phyloP scores from a whole-genome alignment of 495 filamentous ascomycete genomes.

The Aspergillus nidulans region DNA sequence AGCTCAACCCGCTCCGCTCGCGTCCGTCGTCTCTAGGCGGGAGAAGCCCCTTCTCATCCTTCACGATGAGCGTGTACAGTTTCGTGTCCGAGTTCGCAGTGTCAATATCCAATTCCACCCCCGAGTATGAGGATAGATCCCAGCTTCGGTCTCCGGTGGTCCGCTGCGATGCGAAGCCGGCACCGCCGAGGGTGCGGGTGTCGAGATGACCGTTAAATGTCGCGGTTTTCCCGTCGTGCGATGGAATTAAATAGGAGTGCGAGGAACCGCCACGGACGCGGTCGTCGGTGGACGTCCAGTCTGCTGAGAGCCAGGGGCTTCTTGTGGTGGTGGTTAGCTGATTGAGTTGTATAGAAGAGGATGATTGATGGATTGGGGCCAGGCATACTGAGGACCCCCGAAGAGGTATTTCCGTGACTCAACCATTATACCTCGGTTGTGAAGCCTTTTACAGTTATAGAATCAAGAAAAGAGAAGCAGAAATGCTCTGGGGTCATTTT shows the following conservation, averaged over 20 bases:
- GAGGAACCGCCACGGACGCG: constrained; percentile 67
- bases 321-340: not conserved
- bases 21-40: constrained; percentile 53
- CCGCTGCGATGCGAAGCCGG: constrained; percentile 77
- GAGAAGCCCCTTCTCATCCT: constrained; percentile 51
- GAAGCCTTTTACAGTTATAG: no score
- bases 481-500: no score
- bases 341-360: not conserved
- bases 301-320: constrained; percentile 47
- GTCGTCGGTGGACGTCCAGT: constrained; percentile 70
- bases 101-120: constrained; percentile 38
- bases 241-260: constrained; percentile 46
- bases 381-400: constrained; percentile 13
- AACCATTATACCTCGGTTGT: not conserved
- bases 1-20: constrained; percentile 56
- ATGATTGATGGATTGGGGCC: no score
- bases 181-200: constrained; percentile 69
- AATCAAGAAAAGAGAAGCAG: no score
- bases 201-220: constrained; percentile 67
- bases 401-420: constrained; percentile 8
- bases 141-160: constrained; percentile 50
- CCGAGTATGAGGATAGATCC: constrained; percentile 54
- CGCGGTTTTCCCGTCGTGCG: constrained; percentile 18
- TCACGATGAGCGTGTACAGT: constrained; percentile 67
- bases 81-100: constrained; percentile 43